Base-by-base conservation (phyloP, 192 early-diverging fungal species). In the Chytriomyces confervae region DNA sequence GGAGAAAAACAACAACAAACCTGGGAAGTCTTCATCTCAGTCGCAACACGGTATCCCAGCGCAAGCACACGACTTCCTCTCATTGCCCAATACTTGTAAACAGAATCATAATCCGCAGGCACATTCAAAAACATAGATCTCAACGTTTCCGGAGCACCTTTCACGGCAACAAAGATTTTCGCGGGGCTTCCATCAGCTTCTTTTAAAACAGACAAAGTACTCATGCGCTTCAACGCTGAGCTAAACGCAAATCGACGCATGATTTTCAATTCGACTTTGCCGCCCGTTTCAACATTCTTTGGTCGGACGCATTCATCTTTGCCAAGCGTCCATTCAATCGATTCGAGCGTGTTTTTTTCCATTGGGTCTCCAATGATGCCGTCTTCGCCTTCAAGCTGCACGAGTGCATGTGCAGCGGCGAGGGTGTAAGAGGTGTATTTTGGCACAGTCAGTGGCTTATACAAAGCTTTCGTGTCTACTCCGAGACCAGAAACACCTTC, bases 351-450 rank as follows among this genome's bases (percentile, higher is more conserved):
- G 72, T 93, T 94, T 79, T 95, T 96, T 86, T 99, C 98, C 98
- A 99, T 98, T 7, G 98, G 98, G 80, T 99, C 98, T 60, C 98
- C 98, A 72, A 99, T 95, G 72, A 98, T 86, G 50, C 89, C 90
- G 72, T 95, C 95, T 36, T 36, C 36, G 36, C 36, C 36, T 13
- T 97, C 95, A 8, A 99, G 85, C 82, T 91, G 85, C 29, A 97
- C 98, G 46, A 99, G 88, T 20, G 98, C 96, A 76, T 99, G 98
- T 4, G 97, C 98, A 5, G 91, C 88, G 11, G 96, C 95, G 29
- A 99, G 86, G 36, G 93, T 92, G 77, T 93, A 89, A n/a, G 87
- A 88, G 9, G 95, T 94, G 5, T 92, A 88, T 6, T 80, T 83
- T 0, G 94, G 91, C 2, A 92, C 75, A 4, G 88, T 81, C 8